Percentiles rank a stretch among this genome's conserved stretches.
Conservation (phyloP, 768 basidiomycete genomes). For the Tubosaeta brunneosetosa region DNA sequence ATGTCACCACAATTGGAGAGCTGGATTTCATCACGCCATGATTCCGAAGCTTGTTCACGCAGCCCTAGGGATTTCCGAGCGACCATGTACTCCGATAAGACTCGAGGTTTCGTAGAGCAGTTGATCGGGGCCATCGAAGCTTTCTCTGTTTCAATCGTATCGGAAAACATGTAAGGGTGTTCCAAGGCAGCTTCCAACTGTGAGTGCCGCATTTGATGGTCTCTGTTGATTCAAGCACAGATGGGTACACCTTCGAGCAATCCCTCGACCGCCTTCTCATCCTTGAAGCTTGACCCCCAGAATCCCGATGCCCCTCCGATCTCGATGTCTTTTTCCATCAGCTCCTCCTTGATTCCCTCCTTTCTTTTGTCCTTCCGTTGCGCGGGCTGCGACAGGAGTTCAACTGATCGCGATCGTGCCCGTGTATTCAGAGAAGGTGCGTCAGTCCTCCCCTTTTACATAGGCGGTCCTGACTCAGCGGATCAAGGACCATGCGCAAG, state of each 20-base stretch:
- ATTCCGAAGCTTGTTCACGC: no score
- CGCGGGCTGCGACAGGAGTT: conserved; percentile 1
- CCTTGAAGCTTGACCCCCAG: conserved; percentile 6
- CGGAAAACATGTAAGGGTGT: no score
- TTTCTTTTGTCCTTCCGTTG: neutral
- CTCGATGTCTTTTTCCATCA: conserved; percentile 9
- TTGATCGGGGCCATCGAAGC: no score
- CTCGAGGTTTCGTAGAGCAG: no score
- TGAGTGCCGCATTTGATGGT: no score
- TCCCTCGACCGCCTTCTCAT: conserved; percentile 22
- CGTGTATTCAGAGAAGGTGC: conserved; percentile 3
- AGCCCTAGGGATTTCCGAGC: no score
- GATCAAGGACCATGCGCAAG: conserved; percentile 10
- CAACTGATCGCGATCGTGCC: conserved; percentile 6
- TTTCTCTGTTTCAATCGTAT: no score
- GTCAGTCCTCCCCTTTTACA: neutral
- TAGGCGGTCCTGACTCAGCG: conserved; percentile 12
- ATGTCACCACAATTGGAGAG: no score
- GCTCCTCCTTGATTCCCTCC: conserved; percentile 1
- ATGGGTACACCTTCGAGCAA: conserved; percentile 20
- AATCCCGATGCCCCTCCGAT: neutral
- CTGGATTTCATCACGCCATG: no score
- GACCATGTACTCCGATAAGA: no score
- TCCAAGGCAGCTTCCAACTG: no score
- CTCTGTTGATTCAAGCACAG: no score